phyloP scores from a whole-genome alignment of 495 filamentous ascomycete species.

The Talaromyces wortmannii region DNA sequence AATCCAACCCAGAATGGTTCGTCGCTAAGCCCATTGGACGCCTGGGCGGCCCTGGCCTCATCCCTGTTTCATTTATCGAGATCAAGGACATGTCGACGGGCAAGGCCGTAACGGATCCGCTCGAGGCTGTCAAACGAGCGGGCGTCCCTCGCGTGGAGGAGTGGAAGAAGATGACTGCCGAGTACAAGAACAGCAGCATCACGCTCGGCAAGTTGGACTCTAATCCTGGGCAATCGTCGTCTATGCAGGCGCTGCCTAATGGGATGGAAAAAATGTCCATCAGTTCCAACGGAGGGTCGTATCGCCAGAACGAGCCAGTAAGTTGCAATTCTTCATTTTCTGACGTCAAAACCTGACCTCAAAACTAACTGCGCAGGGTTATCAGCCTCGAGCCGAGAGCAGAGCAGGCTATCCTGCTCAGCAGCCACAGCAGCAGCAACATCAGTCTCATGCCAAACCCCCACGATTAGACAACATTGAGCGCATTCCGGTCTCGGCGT shows the following conservation, averaged over 20 bases:
- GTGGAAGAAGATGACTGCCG: slow-evolving; percentile 99
- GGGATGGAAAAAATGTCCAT: slow-evolving; percentile 79
- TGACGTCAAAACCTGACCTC: too few relatives aligned
- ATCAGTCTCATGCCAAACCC: slow-evolving; percentile 8
- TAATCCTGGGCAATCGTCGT: slow-evolving; percentile 14
- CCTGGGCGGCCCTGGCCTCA: slow-evolving; percentile 87
- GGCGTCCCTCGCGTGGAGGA: slow-evolving; percentile 97
- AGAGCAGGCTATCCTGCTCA: slow-evolving; percentile 20
- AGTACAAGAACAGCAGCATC: slow-evolving; percentile 99
- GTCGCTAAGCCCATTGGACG: slow-evolving; percentile 97
- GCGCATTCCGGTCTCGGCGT: slow-evolving; percentile 57
- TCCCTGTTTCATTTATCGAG: slow-evolving; percentile 96
- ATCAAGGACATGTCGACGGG: slow-evolving; percentile 90
- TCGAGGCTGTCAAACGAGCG: slow-evolving; percentile 80
- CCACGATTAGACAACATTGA: slow-evolving; percentile 23
- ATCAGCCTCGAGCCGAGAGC: slow-evolving; percentile 29
- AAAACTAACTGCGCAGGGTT: slow-evolving; percentile 14
- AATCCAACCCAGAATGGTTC: slow-evolving; percentile 99
- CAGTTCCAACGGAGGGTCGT: slow-evolving; percentile 6
- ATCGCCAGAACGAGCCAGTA: slow-evolving; percentile 40
- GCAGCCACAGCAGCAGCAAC: slow-evolving; percentile 37
- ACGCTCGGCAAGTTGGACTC: slow-evolving; percentile 84
- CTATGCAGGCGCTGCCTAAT: slow-evolving; percentile 49
- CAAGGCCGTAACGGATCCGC: slow-evolving; percentile 70
- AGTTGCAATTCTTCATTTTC: slow-evolving; percentile 9